phyloP scores from a whole-genome alignment of 140 eudicot genomes.

The Oenanthe javanica region DNA sequence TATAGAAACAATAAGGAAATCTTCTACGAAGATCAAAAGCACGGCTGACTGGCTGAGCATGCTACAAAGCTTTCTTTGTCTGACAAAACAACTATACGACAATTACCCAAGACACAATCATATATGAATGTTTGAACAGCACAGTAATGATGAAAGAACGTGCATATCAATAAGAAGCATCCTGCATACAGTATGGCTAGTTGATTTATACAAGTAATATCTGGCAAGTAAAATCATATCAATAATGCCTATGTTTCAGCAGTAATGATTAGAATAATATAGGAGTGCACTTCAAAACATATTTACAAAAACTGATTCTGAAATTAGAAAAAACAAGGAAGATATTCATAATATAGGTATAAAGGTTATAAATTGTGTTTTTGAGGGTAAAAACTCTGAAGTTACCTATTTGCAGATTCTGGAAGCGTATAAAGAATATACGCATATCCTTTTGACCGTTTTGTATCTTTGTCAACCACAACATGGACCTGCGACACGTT shows the following conservation, averaged over 20 bases:
- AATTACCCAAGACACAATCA: not conserved
- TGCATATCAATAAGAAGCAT: not conserved
- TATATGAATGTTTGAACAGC: not conserved
- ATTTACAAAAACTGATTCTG: not conserved
- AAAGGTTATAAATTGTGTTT: not conserved
- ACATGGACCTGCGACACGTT: conserved; percentile 68
- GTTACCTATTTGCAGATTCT: conserved; percentile 89
- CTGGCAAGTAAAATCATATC: not conserved
- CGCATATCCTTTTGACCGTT: conserved; percentile 76
- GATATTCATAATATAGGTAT: not conserved
- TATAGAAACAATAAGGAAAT: not conserved
- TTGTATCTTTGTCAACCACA: conserved; percentile 86
- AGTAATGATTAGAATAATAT: not conserved
- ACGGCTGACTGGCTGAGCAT: not conserved
- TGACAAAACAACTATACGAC: not conserved
- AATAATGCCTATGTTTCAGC: not conserved
- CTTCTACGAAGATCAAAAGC: not conserved
- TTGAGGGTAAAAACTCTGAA: not conserved
- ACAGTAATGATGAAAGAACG: not conserved
- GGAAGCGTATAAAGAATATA: conserved; percentile 65
- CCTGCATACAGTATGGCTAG: not conserved
- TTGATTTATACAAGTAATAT: not conserved
- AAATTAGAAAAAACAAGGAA: not conserved
- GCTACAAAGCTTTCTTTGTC: not conserved
- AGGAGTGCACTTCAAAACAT: not conserved